These are phyloP conservation scores for Leccinum disarticulatum DNA, from an alignment of 768 basidiomycete genomes.

Conservation along the genomic window DNA sequence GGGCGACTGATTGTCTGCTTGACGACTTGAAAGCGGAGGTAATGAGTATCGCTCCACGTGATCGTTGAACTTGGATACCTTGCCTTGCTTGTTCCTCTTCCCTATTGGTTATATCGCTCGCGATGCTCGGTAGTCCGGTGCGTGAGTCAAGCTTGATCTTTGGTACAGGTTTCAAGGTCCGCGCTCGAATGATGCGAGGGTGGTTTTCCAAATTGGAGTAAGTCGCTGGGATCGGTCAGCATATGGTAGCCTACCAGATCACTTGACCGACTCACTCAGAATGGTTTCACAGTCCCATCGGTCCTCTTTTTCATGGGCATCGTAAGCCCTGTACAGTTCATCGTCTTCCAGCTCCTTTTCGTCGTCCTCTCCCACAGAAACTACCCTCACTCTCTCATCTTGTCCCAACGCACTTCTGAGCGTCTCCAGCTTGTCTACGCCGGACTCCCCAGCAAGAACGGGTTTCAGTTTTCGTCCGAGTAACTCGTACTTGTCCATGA, in stretches of 20 bases:
- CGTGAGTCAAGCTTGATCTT: constrained; percentile 73
- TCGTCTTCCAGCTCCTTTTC: constrained; percentile 46
- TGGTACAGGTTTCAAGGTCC: constrained; percentile 51
- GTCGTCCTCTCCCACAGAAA: constrained; percentile 44
- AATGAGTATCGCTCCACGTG: constrained; percentile 2
- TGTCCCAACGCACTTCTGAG: constrained; percentile 77
- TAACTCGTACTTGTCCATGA: constrained; percentile 88
- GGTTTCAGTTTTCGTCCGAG: constrained; percentile 84
- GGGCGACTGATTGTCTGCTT: constrained; percentile 62
- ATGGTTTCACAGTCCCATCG: constrained; percentile 98
- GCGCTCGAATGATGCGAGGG: constrained; percentile 79
- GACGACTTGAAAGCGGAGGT: constrained; percentile 2
- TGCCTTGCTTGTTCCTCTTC: constrained; percentile 24
- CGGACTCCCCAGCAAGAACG: constrained; percentile 69
- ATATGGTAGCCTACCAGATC: background rate
- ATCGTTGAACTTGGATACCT: constrained; percentile 23
- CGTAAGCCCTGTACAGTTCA: constrained; percentile 40
- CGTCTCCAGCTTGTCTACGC: constrained; percentile 76
- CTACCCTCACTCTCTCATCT: constrained; percentile 54
- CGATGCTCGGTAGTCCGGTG: constrained; percentile 70
- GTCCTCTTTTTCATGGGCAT: constrained; percentile 56
- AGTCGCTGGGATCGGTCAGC: constrained; percentile 59
- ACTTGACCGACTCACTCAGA: constrained; percentile 58
- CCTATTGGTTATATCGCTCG: constrained; percentile 20
- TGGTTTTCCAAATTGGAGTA: constrained; percentile 99